Evolutionary conservation across 2,329 filamentous ascomycete species (phyloP).

Genomic region (Bisporella sp.): DNA sequence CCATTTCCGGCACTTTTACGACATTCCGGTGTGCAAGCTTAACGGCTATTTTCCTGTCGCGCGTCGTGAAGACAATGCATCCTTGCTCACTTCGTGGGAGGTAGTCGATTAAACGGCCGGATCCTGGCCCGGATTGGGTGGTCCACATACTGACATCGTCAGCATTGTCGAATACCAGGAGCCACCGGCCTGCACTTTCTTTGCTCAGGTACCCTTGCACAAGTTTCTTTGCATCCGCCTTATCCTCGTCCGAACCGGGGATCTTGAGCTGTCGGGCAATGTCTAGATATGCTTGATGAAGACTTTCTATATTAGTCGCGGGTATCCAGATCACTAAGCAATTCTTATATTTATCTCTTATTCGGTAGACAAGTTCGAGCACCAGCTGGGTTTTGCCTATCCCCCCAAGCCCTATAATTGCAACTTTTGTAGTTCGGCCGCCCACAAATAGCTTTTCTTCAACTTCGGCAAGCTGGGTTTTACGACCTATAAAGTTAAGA

Average conservation of each 20-base stretch:
- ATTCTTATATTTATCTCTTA: neutral
- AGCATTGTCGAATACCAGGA: neutral
- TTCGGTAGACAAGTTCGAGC: neutral
- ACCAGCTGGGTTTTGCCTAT: neutral
- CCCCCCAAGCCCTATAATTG: neutral
- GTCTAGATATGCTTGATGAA: neutral
- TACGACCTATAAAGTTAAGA: neutral
- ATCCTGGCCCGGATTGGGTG: neutral
- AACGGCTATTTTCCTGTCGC: neutral
- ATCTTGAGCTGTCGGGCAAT: neutral
- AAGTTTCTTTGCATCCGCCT: neutral
- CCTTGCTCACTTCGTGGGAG: neutral
- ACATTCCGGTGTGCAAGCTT: neutral
- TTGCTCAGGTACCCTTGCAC: neutral
- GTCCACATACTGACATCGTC: neutral
- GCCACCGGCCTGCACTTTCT: neutral
- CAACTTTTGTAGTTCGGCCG: neutral
- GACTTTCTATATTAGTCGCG: neutral
- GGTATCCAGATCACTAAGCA: neutral
- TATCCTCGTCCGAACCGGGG: neutral
- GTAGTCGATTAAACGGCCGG: neutral
- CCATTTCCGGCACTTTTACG: neutral
- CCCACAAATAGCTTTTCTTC: neutral
- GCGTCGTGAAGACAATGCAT: neutral
- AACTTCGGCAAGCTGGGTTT: neutral